Percentiles rank a stretch among this genome's conserved stretches.
Evolutionary conservation across 345 rosid species (phyloP).

Genomic region (Microcos paniculata): DNA sequence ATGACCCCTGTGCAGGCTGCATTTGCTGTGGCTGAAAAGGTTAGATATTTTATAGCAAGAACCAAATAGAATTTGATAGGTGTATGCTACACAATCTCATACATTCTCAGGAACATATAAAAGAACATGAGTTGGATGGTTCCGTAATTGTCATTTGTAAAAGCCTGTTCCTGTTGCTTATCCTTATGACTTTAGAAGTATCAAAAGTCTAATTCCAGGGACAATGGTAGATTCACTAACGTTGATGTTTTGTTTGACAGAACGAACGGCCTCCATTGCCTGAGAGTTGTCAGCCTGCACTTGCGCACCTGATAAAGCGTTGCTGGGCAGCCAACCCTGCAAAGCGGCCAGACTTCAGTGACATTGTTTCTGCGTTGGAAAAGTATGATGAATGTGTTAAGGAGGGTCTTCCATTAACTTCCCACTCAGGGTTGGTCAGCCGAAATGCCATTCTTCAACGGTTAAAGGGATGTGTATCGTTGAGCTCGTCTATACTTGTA

Average conservation of each 20-base stretch:
- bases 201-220: not conserved
- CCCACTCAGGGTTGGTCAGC: slow-evolving; percentile 64
- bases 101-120: not conserved
- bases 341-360: slow-evolving; percentile 83
- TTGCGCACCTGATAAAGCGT: slow-evolving; percentile 84
- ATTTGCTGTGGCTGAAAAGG: slow-evolving; percentile 98
- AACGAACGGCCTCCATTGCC: slow-evolving; percentile 92
- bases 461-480: slow-evolving; percentile 70
- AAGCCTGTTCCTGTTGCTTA: not conserved
- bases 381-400: slow-evolving; percentile 81
- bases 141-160: not conserved
- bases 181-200: not conserved
- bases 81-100: not conserved
- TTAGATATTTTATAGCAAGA: slow-evolving; percentile 17
- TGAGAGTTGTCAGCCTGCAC: slow-evolving; percentile 84
- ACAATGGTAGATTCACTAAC: slow-evolving; percentile 1
- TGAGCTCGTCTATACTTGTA: slow-evolving; percentile 75
- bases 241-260: slow-evolving; percentile 34
- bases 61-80: too few species aligned
- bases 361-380: slow-evolving; percentile 78
- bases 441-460: slow-evolving; percentile 67
- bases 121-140: not conserved
- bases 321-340: slow-evolving; percentile 93
- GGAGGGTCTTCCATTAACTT: slow-evolving; percentile 86
- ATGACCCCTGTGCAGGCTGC: slow-evolving; percentile 99